Conservation (phyloP, 1,284 basidiomycete genomes). For the Trichosporon inkin region DNA sequence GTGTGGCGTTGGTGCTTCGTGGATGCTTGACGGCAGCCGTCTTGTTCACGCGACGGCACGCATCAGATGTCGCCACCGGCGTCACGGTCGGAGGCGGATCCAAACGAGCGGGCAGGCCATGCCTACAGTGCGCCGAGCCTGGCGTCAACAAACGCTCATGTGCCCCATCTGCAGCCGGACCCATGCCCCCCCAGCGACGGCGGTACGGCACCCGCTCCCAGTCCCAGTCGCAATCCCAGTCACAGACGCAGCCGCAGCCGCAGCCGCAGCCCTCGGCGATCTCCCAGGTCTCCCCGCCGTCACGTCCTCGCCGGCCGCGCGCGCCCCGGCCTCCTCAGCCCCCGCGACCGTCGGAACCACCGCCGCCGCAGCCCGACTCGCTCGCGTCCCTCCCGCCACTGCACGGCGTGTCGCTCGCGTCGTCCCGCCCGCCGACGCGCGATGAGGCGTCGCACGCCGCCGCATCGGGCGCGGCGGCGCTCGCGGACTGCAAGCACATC, state of each 20-base stretch:
- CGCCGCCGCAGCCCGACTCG: neutral
- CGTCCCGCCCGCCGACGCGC: slow-evolving; percentile 13
- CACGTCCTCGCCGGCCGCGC: neutral
- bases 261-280: neutral
- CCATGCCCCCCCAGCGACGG: slow-evolving; percentile 11
- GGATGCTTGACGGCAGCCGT: no score
- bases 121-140: no score
- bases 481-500: slow-evolving; percentile 1
- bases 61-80: no score
- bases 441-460: neutral
- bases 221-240: slow-evolving; percentile 15
- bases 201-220: neutral
- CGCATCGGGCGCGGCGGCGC: slow-evolving; percentile 28
- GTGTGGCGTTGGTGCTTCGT: no score
- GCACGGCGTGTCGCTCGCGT: slow-evolving; percentile 25
- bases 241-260: slow-evolving; percentile 7
- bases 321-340: neutral
- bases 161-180: neutral
- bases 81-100: no score
- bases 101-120: no score
- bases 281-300: neutral
- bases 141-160: neutral
- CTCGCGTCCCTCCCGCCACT: slow-evolving; percentile 23
- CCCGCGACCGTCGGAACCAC: neutral
- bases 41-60: no score